Percentiles rank a stretch among this genome's conserved stretches.
Evolutionary conservation across 352 stramenopile species (phyloP).

Genomic region (Phytopythium sindhum): DNA sequence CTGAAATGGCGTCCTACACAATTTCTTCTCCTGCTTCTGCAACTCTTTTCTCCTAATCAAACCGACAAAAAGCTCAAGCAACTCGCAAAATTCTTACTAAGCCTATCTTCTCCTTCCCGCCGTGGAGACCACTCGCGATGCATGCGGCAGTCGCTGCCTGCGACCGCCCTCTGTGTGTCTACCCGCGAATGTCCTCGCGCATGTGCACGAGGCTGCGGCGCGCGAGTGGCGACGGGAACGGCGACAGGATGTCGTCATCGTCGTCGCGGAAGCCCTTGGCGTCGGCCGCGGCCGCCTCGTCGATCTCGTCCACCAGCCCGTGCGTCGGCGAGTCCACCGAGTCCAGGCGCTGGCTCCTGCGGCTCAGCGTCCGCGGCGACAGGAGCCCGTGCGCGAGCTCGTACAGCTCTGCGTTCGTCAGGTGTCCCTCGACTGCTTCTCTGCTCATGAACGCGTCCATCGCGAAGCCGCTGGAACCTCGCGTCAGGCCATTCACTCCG

Average conservation of each 20-base stretch:
- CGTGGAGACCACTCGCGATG: no score
- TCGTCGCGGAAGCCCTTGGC: conserved; percentile 16
- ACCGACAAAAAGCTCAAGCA: background rate
- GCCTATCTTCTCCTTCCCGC: no score
- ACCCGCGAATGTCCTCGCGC: conserved; percentile 41
- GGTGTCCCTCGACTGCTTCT: conserved; percentile 14
- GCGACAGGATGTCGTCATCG: conserved; percentile 30
- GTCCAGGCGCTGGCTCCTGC: conserved; percentile 52
- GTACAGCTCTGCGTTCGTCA: conserved; percentile 77
- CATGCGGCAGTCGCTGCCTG: background rate
- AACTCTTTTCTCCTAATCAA: no score
- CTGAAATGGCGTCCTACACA: background rate
- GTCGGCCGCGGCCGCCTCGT: conserved; percentile 16
- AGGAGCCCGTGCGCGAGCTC: conserved; percentile 77
- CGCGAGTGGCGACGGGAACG: conserved; percentile 24
- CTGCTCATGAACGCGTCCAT: conserved; percentile 6
- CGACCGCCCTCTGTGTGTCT: conserved; percentile 2
- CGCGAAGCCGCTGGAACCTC: background rate
- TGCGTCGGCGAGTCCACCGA: conserved; percentile 80
- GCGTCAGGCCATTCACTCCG: background rate
- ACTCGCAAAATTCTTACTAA: background rate
- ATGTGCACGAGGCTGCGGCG: conserved; percentile 38
- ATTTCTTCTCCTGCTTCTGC: background rate
- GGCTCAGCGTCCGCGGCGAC: conserved; percentile 62
- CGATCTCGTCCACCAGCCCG: conserved; percentile 41